Conservation (phyloP, 2,329 filamentous ascomycete genomes). For the Epichloe hybrida region DNA sequence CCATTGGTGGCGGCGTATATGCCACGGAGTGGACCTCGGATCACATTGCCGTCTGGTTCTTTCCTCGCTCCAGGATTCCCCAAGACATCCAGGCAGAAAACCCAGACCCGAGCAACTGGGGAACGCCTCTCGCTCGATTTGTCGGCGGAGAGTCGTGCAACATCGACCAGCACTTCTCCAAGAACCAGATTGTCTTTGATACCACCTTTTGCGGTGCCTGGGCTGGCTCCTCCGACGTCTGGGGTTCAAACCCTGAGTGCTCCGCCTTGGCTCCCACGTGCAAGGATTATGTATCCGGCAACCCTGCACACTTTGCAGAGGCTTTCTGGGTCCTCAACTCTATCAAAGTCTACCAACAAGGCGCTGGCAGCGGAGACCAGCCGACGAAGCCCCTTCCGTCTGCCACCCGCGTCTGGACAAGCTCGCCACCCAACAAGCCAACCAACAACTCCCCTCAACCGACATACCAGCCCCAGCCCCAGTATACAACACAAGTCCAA, state of each 20-base stretch:
- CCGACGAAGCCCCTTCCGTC: neutral
- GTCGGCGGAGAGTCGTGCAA: constrained; percentile 52
- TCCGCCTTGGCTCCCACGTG: constrained; percentile 49
- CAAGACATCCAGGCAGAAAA: constrained; percentile 42
- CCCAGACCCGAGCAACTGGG: constrained; percentile 58
- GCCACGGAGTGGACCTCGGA: constrained; percentile 63
- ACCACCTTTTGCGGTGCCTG: constrained; percentile 81
- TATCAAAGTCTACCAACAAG: constrained; percentile 44
- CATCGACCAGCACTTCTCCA: constrained; percentile 53
- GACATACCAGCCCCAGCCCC: neutral
- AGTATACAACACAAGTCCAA: neutral
- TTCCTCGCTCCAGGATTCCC: constrained; percentile 53
- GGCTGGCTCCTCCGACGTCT: constrained; percentile 53
- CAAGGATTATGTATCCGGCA: constrained; percentile 55
- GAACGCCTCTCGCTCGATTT: constrained; percentile 55
- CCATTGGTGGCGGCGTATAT: constrained; percentile 54
- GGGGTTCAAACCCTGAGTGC: constrained; percentile 44
- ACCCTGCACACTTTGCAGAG: constrained; percentile 56
- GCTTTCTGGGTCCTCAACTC: constrained; percentile 69
- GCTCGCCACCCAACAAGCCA: neutral
- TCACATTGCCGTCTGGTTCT: constrained; percentile 71
- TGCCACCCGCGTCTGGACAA: neutral
- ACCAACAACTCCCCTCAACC: neutral
- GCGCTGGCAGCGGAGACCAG: neutral
- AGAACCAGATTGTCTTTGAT: constrained; percentile 67